Conservation (phyloP, 768 basidiomycete genomes). For the Boletus patriciae region DNA sequence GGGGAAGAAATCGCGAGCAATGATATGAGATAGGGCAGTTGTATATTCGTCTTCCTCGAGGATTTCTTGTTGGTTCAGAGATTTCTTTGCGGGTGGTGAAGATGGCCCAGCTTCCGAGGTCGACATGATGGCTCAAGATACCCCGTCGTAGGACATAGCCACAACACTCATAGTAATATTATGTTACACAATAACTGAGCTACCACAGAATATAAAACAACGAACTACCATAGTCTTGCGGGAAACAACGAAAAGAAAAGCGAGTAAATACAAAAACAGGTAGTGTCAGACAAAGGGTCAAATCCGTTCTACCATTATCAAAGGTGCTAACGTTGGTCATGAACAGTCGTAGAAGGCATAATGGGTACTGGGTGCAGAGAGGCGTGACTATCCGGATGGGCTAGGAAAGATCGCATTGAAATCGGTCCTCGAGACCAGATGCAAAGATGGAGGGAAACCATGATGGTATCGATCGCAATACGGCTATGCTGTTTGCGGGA, state of each 20-base stretch:
- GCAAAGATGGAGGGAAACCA: conserved; percentile 8
- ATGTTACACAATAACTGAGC: conserved; percentile 17
- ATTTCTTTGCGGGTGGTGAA: conserved; percentile 42
- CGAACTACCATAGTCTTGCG: conserved; percentile 8
- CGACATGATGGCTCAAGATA: conserved; percentile 28
- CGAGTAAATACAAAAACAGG: conserved; percentile 11
- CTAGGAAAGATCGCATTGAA: conserved; percentile 15
- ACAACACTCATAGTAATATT: not conserved
- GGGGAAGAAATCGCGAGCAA: conserved; percentile 97
- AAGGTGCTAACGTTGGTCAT: conserved; percentile 25
- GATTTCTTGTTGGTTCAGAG: conserved; percentile 68
- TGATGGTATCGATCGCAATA: conserved; percentile 12
- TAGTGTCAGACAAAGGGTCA: conserved; percentile 6
- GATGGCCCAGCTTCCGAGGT: conserved; percentile 29
- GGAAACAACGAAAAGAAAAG: conserved; percentile 5
- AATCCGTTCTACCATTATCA: conserved; percentile 21
- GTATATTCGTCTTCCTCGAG: conserved; percentile 96
- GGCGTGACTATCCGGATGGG: conserved; percentile 10
- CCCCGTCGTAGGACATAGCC: conserved; percentile 7
- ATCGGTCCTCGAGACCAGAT: conserved; percentile 26
- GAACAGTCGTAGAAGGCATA: conserved; percentile 23
- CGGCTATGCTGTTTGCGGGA: conserved; percentile 14
- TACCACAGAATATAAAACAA: conserved; percentile 17
- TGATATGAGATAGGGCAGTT: conserved; percentile 84
- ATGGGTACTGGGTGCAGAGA: conserved; percentile 5